phyloP scores from a whole-genome alignment of 2,329 filamentous ascomycete genomes.

The Chaetomium sp. region DNA sequence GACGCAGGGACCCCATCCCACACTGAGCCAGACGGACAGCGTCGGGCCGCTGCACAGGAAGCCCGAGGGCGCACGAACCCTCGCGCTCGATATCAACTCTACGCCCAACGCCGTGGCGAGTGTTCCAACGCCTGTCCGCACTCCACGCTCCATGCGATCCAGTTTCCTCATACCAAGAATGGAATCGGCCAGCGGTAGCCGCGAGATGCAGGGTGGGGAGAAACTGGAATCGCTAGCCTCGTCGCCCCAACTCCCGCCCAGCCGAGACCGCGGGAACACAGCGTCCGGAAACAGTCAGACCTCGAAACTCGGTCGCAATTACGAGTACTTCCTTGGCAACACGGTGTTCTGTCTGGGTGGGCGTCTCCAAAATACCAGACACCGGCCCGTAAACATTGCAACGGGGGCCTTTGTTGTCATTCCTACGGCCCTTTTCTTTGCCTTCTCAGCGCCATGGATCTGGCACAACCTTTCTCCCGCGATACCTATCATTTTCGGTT shows the following conservation, averaged over 20 bases:
- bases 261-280: constrained; percentile 22
- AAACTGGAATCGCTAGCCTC: constrained; percentile 78
- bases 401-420: constrained; percentile 76
- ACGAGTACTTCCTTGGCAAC: constrained; percentile 91
- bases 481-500: constrained; percentile 82
- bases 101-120: constrained; percentile 42
- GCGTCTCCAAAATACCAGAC: constrained; percentile 78
- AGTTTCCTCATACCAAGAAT: constrained; percentile 62
- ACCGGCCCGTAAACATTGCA: constrained; percentile 80
- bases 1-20: constrained; percentile 49
- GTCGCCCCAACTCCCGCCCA: constrained; percentile 54
- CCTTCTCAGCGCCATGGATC: constrained; percentile 74
- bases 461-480: constrained; percentile 84
- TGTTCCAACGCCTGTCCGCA: constrained; percentile 57
- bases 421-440: constrained; percentile 77
- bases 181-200: constrained; percentile 45
- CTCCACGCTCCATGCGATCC: constrained; percentile 69
- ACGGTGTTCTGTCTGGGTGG: constrained; percentile 84
- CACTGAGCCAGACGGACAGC: constrained; percentile 67
- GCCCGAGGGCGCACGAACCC: constrained; percentile 34
- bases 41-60: constrained; percentile 64
- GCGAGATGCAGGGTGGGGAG: constrained; percentile 63
- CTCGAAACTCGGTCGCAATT: constrained; percentile 59
- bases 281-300: constrained; percentile 22
- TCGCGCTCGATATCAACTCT: constrained; percentile 54